Evolutionary conservation across 176 grass and related monocot species (phyloP).

Genomic region (Alopecurus myosuroides): DNA sequence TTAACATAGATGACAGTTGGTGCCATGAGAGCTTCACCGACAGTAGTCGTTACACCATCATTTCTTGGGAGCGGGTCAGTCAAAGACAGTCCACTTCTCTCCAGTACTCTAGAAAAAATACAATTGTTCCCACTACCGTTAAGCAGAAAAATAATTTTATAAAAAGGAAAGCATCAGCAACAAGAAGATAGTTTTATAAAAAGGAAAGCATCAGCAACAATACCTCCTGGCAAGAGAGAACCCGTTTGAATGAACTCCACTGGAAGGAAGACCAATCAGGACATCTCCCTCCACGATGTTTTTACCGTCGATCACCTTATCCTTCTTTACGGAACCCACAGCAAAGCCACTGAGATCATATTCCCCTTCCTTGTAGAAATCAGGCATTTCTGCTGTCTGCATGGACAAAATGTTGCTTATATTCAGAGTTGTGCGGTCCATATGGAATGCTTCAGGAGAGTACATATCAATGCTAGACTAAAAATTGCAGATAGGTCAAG

Average conservation of each 20-base stretch:
- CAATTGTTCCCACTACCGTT: neutral
- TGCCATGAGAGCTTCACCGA: conserved; percentile 96
- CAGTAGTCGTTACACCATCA: conserved; percentile 40
- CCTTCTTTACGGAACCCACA: conserved; percentile 84
- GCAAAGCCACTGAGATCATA: conserved; percentile 96
- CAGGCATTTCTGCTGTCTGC: conserved; percentile 98
- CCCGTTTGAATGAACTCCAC: conserved; percentile 96
- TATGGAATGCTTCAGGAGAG: neutral
- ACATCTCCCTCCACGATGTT: conserved; percentile 79
- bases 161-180: neutral
- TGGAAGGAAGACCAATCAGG: conserved; percentile 94
- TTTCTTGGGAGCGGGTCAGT: conserved; percentile 64
- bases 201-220: neutral
- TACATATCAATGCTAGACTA: neutral
- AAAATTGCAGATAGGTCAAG: neutral
- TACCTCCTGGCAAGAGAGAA: conserved; percentile 98
- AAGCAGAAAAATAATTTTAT: neutral
- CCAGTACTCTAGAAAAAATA: conserved; percentile 56
- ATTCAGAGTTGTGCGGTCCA: neutral
- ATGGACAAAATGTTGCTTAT: neutral
- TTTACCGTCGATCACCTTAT: conserved; percentile 81
- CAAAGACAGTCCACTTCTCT: conserved; percentile 65
- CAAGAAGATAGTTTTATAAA: neutral
- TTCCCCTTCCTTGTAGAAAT: conserved; percentile 84
- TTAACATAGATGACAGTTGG: conserved; percentile 95